Evolutionary conservation across 225 moss, liverwort and hornwort genomes (phyloP), one percentile per base, ranked within the genome.

Genomic region (Thuidium tamariscinum): DNA sequence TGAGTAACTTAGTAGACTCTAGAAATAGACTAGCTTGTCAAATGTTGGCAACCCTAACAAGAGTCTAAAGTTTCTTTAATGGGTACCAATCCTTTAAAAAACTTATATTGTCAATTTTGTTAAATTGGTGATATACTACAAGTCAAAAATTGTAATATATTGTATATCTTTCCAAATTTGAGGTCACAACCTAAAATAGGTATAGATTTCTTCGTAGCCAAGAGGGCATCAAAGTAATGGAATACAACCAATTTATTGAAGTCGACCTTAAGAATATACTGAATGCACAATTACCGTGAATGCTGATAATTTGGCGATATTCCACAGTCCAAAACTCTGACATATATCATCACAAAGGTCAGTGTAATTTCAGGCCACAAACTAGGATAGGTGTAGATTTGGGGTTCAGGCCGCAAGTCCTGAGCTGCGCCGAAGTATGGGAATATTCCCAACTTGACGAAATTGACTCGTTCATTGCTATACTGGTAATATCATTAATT

Each of bases 191-290:
- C 2, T 70, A 16, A 12, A 5, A 26, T 0, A 5, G 2, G 16
- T 27, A 16, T 15, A 70, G 27, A 70, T 16, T 70, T 16, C 2
- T 7, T 0, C 4, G 0, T 0, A 0, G 8, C 25, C 2, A 23
- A 14, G 4, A 23, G 2, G 0, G 3, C 2, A 3, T 3, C 69
- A 69, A 71, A 71, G 3, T 27, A 5, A 27, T 27, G 27, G 0
- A 29, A 71, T 46, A 44, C 44, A 0, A 0, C 10, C 44, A 70
- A 29, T 29, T 10, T 44, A 44, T n/a, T n/a, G n/a, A n/a, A n/a
- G n/a, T n/a, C n/a, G n/a, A n/a, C n/a, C n/a, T n/a, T n/a, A n/a
- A n/a, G n/a, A n/a, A n/a, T n/a, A n/a, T n/a, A n/a, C n/a, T n/a
- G n/a, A n/a, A n/a, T n/a, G n/a, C n/a, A n/a, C n/a, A n/a, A n/a